These are phyloP conservation scores for Arthrobotrys entomopaga DNA, from an alignment of 2,329 filamentous ascomycete species.

Conservation along the genomic window DNA sequence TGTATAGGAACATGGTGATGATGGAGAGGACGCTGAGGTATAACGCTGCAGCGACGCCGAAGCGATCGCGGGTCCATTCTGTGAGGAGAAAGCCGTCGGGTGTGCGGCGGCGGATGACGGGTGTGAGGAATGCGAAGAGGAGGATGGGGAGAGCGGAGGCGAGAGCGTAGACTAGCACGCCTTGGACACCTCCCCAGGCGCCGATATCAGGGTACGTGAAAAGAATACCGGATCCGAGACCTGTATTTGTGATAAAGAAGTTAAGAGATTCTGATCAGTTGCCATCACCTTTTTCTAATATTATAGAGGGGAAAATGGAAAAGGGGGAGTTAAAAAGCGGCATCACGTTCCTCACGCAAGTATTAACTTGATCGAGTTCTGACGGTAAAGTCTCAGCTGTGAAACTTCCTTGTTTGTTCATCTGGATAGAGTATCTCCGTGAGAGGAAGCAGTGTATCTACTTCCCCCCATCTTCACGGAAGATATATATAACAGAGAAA, in stretches of 20 bases:
- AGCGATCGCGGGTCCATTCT: conserved; percentile 83
- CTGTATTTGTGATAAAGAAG: conserved; percentile 60
- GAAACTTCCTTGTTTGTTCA: conserved; percentile 55
- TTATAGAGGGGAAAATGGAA: conserved; percentile 58
- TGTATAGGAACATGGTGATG: conserved; percentile 84
- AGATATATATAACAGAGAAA: conserved; percentile 1
- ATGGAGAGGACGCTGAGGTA: conserved; percentile 82
- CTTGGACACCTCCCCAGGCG: conserved; percentile 81
- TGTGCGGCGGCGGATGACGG: conserved; percentile 80
- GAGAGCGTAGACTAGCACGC: conserved; percentile 79
- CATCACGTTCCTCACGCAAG: conserved; percentile 98
- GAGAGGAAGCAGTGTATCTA: not conserved
- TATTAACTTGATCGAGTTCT: conserved; percentile 99
- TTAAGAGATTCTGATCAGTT: conserved; percentile 56
- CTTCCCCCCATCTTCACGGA: not conserved
- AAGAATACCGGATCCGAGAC: conserved; percentile 82
- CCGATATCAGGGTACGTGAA: conserved; percentile 85
- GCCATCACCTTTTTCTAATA: conserved; percentile 21
- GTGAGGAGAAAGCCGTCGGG: conserved; percentile 86
- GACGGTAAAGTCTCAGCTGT: conserved; percentile 96
- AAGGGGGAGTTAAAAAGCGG: conserved; percentile 72
- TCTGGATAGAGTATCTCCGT: not conserved
- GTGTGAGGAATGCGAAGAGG: conserved; percentile 77
- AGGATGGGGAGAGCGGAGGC: conserved; percentile 77
- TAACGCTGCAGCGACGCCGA: conserved; percentile 74